A percentile compares a stretch with the other conserved stretches of the same genome.
These are phyloP conservation scores for Naganishia kalamii DNA, from an alignment of 768 basidiomycete genomes.

Conservation along the genomic window DNA sequence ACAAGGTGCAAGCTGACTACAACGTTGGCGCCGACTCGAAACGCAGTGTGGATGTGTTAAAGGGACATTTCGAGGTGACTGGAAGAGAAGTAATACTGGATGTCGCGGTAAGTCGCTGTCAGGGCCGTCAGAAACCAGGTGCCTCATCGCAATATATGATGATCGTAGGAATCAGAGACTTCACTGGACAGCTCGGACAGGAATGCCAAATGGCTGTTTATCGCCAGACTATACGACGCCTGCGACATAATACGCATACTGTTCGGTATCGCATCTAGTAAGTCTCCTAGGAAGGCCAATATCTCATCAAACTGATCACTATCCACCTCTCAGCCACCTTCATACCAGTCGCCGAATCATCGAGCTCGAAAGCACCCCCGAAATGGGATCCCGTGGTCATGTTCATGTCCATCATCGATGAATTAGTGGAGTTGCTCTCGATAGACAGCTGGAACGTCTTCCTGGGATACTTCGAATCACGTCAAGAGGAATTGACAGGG, in stretches of 20 bases:
- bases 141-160: neutral
- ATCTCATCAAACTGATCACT: neutral
- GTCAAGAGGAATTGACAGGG: neutral
- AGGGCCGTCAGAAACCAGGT: neutral
- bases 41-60: neutral
- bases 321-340: neutral
- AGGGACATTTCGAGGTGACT: neutral
- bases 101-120: neutral
- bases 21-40: neutral
- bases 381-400: constrained; percentile 12
- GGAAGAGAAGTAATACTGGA: constrained; percentile 2
- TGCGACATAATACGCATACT: constrained; percentile 10
- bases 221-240: constrained; percentile 5
- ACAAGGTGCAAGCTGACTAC: neutral
- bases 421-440: constrained; percentile 4
- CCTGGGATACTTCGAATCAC: constrained; percentile 5
- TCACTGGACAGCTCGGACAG: neutral
- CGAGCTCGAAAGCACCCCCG: neutral
- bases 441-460: constrained; percentile 13
- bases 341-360: neutral
- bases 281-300: neutral
- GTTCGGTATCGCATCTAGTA: neutral
- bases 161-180: neutral
- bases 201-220: neutral
- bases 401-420: constrained; percentile 13